Evolutionary conservation across 208 protist genomes (phyloP).

Genomic region (Trypanosoma theileri): DNA sequence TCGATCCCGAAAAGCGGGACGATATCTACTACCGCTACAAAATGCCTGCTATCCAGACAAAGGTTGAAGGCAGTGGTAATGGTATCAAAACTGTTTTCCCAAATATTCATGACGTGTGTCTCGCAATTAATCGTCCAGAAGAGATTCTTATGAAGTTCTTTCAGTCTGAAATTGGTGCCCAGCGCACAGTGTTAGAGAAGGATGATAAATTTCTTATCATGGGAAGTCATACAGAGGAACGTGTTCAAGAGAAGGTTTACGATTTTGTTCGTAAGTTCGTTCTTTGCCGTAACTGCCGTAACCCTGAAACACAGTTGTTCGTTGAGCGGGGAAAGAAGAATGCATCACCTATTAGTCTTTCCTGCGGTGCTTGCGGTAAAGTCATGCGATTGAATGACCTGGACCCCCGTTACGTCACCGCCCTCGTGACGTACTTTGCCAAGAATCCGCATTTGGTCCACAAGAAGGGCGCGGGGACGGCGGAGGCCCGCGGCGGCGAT

Average conservation of each 20-base stretch:
- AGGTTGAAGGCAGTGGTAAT: slow-evolving; percentile 93
- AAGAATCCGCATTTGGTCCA: slow-evolving; percentile 61
- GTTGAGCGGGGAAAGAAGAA: slow-evolving; percentile 60
- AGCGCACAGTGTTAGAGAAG: slow-evolving; percentile 73
- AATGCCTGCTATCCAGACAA: slow-evolving; percentile 89
- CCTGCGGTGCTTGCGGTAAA: slow-evolving; percentile 79
- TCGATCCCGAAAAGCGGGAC: slow-evolving; percentile 88
- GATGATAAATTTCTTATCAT: slow-evolving; percentile 91
- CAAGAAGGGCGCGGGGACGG: slow-evolving; percentile 31
- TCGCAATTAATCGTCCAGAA: slow-evolving; percentile 86
- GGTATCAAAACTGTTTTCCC: slow-evolving; percentile 94
- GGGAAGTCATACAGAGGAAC: slow-evolving; percentile 72
- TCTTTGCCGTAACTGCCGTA: slow-evolving; percentile 86
- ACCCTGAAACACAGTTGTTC: slow-evolving; percentile 78
- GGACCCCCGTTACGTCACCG: slow-evolving; percentile 50
- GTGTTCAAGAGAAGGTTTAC: slow-evolving; percentile 84
- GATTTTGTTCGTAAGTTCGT: slow-evolving; percentile 87
- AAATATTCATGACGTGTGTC: slow-evolving; percentile 92
- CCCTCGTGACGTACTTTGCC: slow-evolving; percentile 69
- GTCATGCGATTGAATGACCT: slow-evolving; percentile 34
- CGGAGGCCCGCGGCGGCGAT: slow-evolving; percentile 25
- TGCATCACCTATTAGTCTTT: slow-evolving; percentile 41
- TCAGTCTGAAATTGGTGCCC: slow-evolving; percentile 83
- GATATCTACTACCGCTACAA: slow-evolving; percentile 94
- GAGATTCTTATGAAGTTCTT: slow-evolving; percentile 91